Conservation (phyloP, 768 basidiomycete species). For the Macrolepiota fuliginosa region DNA sequence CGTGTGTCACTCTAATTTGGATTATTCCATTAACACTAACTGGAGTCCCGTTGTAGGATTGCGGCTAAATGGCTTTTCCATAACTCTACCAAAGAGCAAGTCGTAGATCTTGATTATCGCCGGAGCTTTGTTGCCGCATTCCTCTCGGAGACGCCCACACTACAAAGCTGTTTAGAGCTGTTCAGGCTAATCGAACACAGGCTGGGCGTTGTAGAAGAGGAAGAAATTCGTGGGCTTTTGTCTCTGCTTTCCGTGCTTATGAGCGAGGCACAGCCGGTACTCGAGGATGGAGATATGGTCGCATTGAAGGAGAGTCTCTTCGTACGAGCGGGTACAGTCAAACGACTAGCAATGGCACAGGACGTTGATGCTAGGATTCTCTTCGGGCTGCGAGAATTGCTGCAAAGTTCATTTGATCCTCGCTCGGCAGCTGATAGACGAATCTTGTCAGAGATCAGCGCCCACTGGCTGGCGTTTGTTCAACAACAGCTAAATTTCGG, state of each 20-base stretch:
- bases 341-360: slow-evolving; percentile 29
- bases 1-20: not conserved
- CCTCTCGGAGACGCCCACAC: not conserved
- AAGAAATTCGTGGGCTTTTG: slow-evolving; percentile 30
- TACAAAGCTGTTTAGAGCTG: slow-evolving; percentile 15
- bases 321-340: slow-evolving; percentile 28
- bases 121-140: not conserved
- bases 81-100: slow-evolving; percentile 1
- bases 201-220: slow-evolving; percentile 1
- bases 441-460: slow-evolving; percentile 37
- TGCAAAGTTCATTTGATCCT: slow-evolving; percentile 37
- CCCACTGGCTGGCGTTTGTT: slow-evolving; percentile 40
- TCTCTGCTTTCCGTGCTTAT: slow-evolving; percentile 38
- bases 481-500: slow-evolving; percentile 14
- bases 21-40: not conserved
- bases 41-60: not conserved
- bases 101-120: slow-evolving; percentile 5
- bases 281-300: slow-evolving; percentile 29
- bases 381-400: slow-evolving; percentile 41
- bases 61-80: slow-evolving; percentile 9
- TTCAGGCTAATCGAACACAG: slow-evolving; percentile 15
- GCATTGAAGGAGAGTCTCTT: slow-evolving; percentile 41
- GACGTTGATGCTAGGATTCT: slow-evolving; percentile 32
- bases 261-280: slow-evolving; percentile 19
- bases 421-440: slow-evolving; percentile 32